phyloP scores from a whole-genome alignment of 2,329 filamentous ascomycete genomes.

The Herpomyces periplanetae region DNA sequence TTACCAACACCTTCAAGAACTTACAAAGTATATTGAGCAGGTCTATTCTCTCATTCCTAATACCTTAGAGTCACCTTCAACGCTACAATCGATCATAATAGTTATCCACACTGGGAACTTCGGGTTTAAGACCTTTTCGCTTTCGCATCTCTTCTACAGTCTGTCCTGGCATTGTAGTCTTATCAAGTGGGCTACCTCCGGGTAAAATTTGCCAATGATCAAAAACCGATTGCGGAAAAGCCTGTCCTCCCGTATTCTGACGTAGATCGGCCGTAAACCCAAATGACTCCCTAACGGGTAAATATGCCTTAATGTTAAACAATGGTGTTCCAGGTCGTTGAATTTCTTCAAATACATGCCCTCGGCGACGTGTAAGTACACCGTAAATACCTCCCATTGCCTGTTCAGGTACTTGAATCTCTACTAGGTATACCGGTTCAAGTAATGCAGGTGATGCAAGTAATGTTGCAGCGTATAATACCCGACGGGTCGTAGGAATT shows the following conservation, averaged over 20 bases:
- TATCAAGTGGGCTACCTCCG: conserved; percentile 64
- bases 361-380: conserved; percentile 84
- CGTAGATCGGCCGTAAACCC: conserved; percentile 96
- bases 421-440: conserved; percentile 93
- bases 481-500: conserved; percentile 90
- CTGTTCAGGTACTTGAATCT: conserved; percentile 92
- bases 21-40: too few relatives aligned
- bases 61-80: too few relatives aligned
- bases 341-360: conserved; percentile 95
- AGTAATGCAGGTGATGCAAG: conserved; percentile 64
- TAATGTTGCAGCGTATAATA: conserved; percentile 66
- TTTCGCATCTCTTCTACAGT: conserved; percentile 71
- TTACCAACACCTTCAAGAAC: too few relatives aligned
- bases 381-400: conserved; percentile 99
- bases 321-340: conserved; percentile 94
- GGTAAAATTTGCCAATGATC: conserved; percentile 93
- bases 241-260: conserved; percentile 67
- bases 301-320: conserved; percentile 94
- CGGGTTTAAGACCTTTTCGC: conserved; percentile 96
- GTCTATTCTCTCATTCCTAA: too few relatives aligned
- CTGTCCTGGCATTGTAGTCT: conserved; percentile 36
- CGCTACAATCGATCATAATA: too few relatives aligned
- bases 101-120: conserved; percentile 72
- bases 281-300: conserved; percentile 87
- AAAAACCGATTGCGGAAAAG: conserved; percentile 95